A percentile compares a stretch with the other conserved stretches of the same genome.
Conservation (phyloP, 2,329 filamentous ascomycete species). For the Cercospora beticola region DNA sequence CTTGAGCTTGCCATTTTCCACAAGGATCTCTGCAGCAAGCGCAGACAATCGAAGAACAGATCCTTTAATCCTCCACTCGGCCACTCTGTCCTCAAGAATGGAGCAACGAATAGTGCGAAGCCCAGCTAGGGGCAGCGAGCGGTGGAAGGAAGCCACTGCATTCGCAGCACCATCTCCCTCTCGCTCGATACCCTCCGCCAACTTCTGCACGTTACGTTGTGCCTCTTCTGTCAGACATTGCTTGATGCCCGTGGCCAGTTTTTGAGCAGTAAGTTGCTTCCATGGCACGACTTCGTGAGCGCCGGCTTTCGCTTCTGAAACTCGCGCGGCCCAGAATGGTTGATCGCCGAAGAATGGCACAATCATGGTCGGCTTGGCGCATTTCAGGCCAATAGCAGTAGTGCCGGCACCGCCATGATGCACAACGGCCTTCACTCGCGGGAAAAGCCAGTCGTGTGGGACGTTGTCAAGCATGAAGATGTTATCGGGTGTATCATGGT, state of each 20-base stretch:
- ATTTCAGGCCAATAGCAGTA: constrained; percentile 71
- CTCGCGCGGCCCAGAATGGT: constrained; percentile 73
- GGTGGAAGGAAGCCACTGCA: constrained; percentile 66
- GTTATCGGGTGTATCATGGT: constrained; percentile 61
- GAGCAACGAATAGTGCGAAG: constrained; percentile 61
- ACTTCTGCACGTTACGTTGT: constrained; percentile 55
- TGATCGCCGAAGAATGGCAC: constrained; percentile 81
- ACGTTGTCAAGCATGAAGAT: constrained; percentile 72
- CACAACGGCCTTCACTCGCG: constrained; percentile 63
- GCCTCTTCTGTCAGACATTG: constrained; percentile 65
- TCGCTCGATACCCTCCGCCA: constrained; percentile 63
- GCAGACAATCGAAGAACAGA: constrained; percentile 62
- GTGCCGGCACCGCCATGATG: constrained; percentile 79
- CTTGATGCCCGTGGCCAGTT: constrained; percentile 68
- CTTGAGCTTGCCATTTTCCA: constrained; percentile 59
- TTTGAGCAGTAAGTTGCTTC: constrained; percentile 63
- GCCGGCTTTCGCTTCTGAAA: constrained; percentile 63
- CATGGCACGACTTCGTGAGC: constrained; percentile 65
- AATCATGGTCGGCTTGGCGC: constrained; percentile 70
- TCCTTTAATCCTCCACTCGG: constrained; percentile 65
- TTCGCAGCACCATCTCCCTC: constrained; percentile 69
- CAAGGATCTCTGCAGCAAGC: constrained; percentile 64
- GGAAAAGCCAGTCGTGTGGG: constrained; percentile 76
- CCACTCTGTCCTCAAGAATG: constrained; percentile 61
- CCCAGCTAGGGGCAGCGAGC: constrained; percentile 53